phyloP scores from a whole-genome alignment of 2,329 filamentous ascomycete genomes.

The Colletotrichum falcatum region DNA sequence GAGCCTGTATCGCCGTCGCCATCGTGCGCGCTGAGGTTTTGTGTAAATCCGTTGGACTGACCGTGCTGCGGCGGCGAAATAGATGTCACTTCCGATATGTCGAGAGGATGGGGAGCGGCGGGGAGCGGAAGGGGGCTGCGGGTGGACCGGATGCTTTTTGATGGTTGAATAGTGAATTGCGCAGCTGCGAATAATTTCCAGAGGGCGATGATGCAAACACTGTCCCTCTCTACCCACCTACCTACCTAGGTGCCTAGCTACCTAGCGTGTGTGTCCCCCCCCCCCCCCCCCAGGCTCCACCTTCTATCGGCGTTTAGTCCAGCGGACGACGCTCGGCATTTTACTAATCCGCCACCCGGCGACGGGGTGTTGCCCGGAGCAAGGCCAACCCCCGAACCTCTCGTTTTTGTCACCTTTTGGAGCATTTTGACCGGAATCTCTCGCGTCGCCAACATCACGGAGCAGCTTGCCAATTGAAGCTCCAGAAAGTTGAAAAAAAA shows the following conservation, averaged over 20 bases:
- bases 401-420: constrained; percentile 22
- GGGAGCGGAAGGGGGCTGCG: too few relatives aligned
- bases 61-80: not conserved
- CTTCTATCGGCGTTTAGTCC: constrained; percentile 33
- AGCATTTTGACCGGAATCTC: not conserved
- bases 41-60: not conserved
- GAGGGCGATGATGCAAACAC: constrained; percentile 39
- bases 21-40: constrained; percentile 32
- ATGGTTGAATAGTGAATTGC: not conserved
- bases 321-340: constrained; percentile 25
- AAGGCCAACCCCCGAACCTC: constrained; percentile 9
- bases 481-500: too few relatives aligned
- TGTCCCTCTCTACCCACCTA: not conserved
- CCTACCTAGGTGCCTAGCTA: too few relatives aligned
- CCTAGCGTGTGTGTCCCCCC: not conserved
- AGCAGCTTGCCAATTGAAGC: not conserved
- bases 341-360: constrained; percentile 36
- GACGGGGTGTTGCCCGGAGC: not conserved
- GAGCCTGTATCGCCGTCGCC: constrained; percentile 46
- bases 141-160: not conserved
- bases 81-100: not conserved
- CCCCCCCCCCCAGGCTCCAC: too few relatives aligned
- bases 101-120: too few relatives aligned
- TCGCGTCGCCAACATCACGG: not conserved
- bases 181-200: constrained; percentile 36